These are phyloP conservation scores for Cyclocybe cylindracea DNA, from an alignment of 768 basidiomycete genomes.

Conservation along the genomic window DNA sequence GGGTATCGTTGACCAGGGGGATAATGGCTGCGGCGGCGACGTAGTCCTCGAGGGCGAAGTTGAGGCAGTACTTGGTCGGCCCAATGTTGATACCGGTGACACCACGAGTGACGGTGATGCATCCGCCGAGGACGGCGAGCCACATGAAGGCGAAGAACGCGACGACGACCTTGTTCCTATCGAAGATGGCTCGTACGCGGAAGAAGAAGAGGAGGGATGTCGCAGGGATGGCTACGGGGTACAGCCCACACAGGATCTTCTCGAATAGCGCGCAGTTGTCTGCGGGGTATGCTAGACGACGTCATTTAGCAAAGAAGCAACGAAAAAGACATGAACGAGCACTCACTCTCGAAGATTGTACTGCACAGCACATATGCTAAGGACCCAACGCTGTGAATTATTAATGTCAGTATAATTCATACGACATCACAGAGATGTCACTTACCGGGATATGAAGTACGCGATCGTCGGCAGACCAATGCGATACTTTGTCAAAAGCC, in stretches of 20 bases:
- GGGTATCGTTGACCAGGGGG: conserved; percentile 24
- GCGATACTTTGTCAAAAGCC: conserved; percentile 16
- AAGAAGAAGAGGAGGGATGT: conserved; percentile 28
- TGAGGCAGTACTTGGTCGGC: conserved; percentile 22
- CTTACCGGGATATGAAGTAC: conserved; percentile 24
- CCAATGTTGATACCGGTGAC: conserved; percentile 17
- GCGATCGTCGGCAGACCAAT: conserved; percentile 18
- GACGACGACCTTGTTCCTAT: conserved; percentile 15
- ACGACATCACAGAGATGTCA: neutral
- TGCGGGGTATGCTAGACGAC: neutral
- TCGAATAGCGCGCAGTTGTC: conserved; percentile 13
- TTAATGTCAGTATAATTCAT: neutral
- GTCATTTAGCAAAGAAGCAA: neutral
- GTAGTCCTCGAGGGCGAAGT: conserved; percentile 9
- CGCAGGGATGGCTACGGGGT: conserved; percentile 15
- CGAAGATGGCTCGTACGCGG: conserved; percentile 23
- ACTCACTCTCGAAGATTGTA: conserved; percentile 16
- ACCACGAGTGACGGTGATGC: conserved; percentile 20
- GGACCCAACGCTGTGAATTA: conserved; percentile 4
- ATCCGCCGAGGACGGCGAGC: conserved; percentile 25
- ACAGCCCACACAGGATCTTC: conserved; percentile 11
- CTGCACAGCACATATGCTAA: conserved; percentile 13
- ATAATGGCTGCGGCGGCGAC: conserved; percentile 13
- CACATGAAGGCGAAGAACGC: conserved; percentile 27
- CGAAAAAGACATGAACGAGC: neutral